phyloP scores from a whole-genome alignment of 352 stramenopile genomes.

The Globisporangium apiculatum region DNA sequence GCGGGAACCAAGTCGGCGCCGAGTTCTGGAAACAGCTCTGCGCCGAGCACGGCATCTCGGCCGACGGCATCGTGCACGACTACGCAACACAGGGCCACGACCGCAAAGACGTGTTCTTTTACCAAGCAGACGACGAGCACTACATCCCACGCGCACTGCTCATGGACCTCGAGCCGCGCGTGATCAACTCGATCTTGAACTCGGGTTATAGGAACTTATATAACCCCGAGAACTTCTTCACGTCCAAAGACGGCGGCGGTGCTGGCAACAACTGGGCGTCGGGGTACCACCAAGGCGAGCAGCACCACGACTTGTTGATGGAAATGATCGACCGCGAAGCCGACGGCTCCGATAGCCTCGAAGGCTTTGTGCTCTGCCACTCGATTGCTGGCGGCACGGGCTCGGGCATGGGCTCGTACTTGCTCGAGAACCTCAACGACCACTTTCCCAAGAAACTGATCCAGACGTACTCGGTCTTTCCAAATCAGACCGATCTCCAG shows the following conservation, averaged over 20 bases:
- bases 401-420: slow-evolving; percentile 98
- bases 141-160: slow-evolving; percentile 97
- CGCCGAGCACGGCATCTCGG: slow-evolving; percentile 97
- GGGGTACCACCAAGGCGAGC: slow-evolving; percentile 88
- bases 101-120: slow-evolving; percentile 99
- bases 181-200: slow-evolving; percentile 91
- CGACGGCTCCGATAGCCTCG: slow-evolving; percentile 91
- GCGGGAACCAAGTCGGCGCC: slow-evolving; percentile 99
- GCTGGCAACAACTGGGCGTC: slow-evolving; percentile 93
- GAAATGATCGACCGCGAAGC: slow-evolving; percentile 99
- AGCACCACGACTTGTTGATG: slow-evolving; percentile 96
- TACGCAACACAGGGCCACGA: slow-evolving; percentile 91
- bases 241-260: slow-evolving; percentile 87
- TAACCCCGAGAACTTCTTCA: slow-evolving; percentile 99
- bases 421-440: slow-evolving; percentile 99
- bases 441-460: slow-evolving; percentile 99
- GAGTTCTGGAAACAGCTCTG: slow-evolving; percentile 99
- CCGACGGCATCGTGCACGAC: slow-evolving; percentile 95
- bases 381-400: slow-evolving; percentile 98
- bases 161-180: slow-evolving; percentile 96
- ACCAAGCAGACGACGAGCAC: slow-evolving; percentile 97
- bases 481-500: slow-evolving; percentile 91
- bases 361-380: slow-evolving; percentile 98
- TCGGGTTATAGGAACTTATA: slow-evolving; percentile 95
- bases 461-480: slow-evolving; percentile 99